phyloP scores from a whole-genome alignment of 805 yeast species.

The Saturnispora sekii region DNA sequence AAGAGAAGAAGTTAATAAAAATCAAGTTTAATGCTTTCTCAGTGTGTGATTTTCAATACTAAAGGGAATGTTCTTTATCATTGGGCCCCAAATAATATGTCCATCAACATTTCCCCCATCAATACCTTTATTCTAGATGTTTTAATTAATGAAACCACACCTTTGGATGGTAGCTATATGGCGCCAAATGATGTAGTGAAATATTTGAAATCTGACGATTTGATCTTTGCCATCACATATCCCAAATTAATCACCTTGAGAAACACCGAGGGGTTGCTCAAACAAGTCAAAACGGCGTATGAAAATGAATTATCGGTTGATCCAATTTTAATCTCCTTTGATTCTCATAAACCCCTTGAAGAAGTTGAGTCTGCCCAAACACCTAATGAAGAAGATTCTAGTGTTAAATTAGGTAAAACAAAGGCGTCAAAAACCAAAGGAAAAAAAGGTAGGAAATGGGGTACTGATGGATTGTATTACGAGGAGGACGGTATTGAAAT shows the following conservation, averaged over 20 bases:
- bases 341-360: conserved; percentile 7
- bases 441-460: conserved; percentile 53
- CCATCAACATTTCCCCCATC: background rate
- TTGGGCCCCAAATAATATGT: background rate
- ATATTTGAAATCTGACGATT: conserved; percentile 2
- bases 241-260: conserved; percentile 28
- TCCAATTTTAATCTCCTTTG: background rate
- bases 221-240: conserved; percentile 36
- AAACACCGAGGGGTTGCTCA: conserved; percentile 22
- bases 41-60: conserved; percentile 5
- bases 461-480: conserved; percentile 46
- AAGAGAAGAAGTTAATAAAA: background rate
- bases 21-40: conserved; percentile 1
- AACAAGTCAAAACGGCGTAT: conserved; percentile 17
- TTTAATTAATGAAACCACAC: conserved; percentile 32
- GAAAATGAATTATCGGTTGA: conserved; percentile 9
- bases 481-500: conserved; percentile 30
- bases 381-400: conserved; percentile 6
- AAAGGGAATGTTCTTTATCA: conserved; percentile 1
- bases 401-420: conserved; percentile 19
- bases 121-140: conserved; percentile 41
- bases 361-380: conserved; percentile 18
- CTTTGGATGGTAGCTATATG: conserved; percentile 17
- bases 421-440: conserved; percentile 5
- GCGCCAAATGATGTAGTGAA: background rate